A percentile compares a stretch with the other conserved stretches of the same genome.
phyloP scores from a whole-genome alignment of 495 filamentous ascomycete species.

The Penicillium verhagenii region DNA sequence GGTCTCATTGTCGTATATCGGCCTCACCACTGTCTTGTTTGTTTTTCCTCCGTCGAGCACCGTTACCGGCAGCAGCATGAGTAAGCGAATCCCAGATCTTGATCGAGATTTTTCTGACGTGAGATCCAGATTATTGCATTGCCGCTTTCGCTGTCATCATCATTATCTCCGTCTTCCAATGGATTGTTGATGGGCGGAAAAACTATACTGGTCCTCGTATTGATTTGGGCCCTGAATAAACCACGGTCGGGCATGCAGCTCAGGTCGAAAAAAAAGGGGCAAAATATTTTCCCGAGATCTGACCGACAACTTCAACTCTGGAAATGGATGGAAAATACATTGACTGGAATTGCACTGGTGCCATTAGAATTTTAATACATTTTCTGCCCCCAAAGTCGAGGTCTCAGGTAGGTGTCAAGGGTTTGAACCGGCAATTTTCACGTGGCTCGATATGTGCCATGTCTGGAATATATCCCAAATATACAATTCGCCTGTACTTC shows the following conservation, averaged over 20 bases:
- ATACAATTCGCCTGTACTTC: no score
- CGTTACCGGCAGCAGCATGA: slow-evolving; percentile 67
- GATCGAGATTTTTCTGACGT: not conserved
- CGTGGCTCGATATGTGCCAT: no score
- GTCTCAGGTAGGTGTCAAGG: no score
- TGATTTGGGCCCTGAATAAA: slow-evolving; percentile 29
- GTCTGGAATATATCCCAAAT: no score
- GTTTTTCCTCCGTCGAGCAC: slow-evolving; percentile 66
- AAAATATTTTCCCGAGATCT: no score
- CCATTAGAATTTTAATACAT: no score
- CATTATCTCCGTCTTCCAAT: slow-evolving; percentile 61
- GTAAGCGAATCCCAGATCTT: slow-evolving; percentile 28
- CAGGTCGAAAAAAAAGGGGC: no score
- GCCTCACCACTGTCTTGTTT: slow-evolving; percentile 69
- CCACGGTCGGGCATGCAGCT: not conserved
- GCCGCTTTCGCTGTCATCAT: slow-evolving; percentile 70
- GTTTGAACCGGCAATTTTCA: no score
- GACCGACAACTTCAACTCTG: no score
- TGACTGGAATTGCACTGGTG: no score
- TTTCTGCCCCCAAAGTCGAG: no score
- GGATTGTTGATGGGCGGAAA: slow-evolving; percentile 66
- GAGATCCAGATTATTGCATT: slow-evolving; percentile 55
- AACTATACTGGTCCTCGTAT: slow-evolving; percentile 61
- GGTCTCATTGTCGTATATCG: slow-evolving; percentile 62
- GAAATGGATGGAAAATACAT: no score